Evolutionary conservation across 257 asterid genomes (phyloP), one percentile per base, ranked within the genome.

Genomic region (Leonotis leonurus): DNA sequence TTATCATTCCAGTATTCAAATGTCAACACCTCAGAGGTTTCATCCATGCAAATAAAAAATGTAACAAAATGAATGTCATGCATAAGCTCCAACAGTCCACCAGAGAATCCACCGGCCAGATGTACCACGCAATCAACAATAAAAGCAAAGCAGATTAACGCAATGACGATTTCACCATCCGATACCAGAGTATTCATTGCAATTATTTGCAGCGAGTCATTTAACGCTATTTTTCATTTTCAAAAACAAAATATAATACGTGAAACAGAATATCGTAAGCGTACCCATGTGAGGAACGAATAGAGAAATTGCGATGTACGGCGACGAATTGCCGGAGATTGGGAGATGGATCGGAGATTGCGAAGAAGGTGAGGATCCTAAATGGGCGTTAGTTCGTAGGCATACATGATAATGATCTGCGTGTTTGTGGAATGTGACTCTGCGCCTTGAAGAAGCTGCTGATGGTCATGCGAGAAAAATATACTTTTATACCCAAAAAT

Each of bases 281-380:
- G 26, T 71, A 80, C 94, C 89, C 89, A 81, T 84, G 75, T 3
- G 64, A 22, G 35, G 43, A 24, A 33, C 32, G n/a, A n/a, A n/a
- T n/a, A n/a, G n/a, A n/a, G n/a, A 37, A 32, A 56, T 43, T 45
- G 30, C n/a, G n/a, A 67, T 61, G 61, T 73, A 58, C 66, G 65
- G 59, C 69, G 60, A 39, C 0, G 33, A 48, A 2, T 55, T 32
- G 25, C 69, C 77, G 70, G 81, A 51, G 68, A 71, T 39, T 57
- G 60, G 62, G 33, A 39, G 76, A n/a, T n/a, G n/a, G n/a, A 71
- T 59, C 53, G 68, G 69, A 54, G 21, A n/a, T n/a, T n/a, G n/a
- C n/a, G n/a, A 58, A 65, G 66, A 62, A 57, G 63, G 59, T 5
- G 68, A 72, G n/a, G 76, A 77, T 80, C n/a, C 70, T 65, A 56